A percentile compares a stretch with the other conserved stretches of the same genome.
Conservation (phyloP, 208 protist genomes). For the Acanthamoeba culbertsoni region DNA sequence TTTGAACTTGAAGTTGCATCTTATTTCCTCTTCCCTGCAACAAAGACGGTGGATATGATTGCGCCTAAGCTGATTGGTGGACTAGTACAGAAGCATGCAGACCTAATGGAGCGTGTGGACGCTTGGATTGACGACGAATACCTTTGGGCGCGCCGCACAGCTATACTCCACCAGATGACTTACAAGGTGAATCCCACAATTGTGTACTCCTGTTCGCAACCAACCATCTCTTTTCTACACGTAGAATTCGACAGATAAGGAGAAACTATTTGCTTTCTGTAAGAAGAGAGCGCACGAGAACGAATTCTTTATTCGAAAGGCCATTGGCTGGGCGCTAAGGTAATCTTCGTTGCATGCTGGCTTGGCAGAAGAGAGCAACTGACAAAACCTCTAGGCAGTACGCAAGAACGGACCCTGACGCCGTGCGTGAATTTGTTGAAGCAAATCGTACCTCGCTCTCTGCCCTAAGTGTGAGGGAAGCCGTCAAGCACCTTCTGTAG, state of each 20-base stretch:
- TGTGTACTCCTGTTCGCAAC: background rate
- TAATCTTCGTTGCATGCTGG: background rate
- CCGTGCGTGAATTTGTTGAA: background rate
- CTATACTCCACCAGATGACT: constrained; percentile 5
- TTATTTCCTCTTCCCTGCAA: too few species aligned
- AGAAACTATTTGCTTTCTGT: background rate
- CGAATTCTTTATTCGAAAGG: constrained; percentile 58
- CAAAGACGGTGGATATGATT: background rate
- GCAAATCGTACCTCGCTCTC: background rate
- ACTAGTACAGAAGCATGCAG: background rate
- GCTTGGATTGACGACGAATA: constrained; percentile 24
- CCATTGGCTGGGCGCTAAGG: constrained; percentile 45
- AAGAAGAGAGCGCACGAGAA: background rate
- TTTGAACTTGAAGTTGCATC: background rate
- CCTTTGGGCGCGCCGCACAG: constrained; percentile 14
- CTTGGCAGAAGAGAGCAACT: background rate
- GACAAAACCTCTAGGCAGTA: background rate
- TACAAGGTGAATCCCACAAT: background rate
- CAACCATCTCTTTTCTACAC: background rate
- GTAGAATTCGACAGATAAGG: background rate
- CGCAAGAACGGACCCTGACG: background rate
- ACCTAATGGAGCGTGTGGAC: background rate
- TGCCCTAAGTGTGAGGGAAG: background rate
- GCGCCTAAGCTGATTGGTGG: constrained; percentile 10
- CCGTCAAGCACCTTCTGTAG: background rate